Evolutionary conservation across 192 early-diverging fungal genomes (phyloP).

Genomic region (Backusella tuberculispora): DNA sequence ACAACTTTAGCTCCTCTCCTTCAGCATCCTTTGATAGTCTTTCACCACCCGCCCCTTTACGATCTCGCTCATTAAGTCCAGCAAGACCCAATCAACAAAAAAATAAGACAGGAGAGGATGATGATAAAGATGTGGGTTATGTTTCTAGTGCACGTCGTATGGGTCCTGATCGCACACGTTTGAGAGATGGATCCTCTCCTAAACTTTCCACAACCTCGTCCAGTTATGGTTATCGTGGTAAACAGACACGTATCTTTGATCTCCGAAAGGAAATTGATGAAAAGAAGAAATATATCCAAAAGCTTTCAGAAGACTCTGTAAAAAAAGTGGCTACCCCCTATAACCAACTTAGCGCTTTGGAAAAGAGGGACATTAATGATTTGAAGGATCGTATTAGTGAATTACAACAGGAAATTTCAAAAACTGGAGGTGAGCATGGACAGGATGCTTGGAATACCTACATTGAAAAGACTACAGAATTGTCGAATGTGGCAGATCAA

Average conservation of each 20-base stretch:
- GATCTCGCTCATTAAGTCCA: slow-evolving; percentile 26
- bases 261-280: slow-evolving; percentile 36
- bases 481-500: slow-evolving; percentile 51
- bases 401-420: slow-evolving; percentile 42
- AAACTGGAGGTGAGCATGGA: slow-evolving; percentile 16
- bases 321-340: slow-evolving; percentile 18
- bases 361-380: slow-evolving; percentile 48
- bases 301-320: slow-evolving; percentile 22
- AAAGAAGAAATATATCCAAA: slow-evolving; percentile 20
- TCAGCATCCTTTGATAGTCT: neutral
- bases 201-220: slow-evolving; percentile 17
- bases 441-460: slow-evolving; percentile 33
- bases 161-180: slow-evolving; percentile 35
- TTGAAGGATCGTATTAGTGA: slow-evolving; percentile 47
- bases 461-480: slow-evolving; percentile 43
- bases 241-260: slow-evolving; percentile 40
- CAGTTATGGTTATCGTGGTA: slow-evolving; percentile 42
- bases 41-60: slow-evolving; percentile 8
- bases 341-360: slow-evolving; percentile 25
- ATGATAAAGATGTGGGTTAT: slow-evolving; percentile 39
- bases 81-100: neutral
- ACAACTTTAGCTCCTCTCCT: slow-evolving; percentile 29
- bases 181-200: slow-evolving; percentile 15
- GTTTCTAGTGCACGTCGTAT: slow-evolving; percentile 45
- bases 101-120: slow-evolving; percentile 14